Base-by-base conservation (phyloP, 805 yeast species). In the Nematodospora valgi region DNA sequence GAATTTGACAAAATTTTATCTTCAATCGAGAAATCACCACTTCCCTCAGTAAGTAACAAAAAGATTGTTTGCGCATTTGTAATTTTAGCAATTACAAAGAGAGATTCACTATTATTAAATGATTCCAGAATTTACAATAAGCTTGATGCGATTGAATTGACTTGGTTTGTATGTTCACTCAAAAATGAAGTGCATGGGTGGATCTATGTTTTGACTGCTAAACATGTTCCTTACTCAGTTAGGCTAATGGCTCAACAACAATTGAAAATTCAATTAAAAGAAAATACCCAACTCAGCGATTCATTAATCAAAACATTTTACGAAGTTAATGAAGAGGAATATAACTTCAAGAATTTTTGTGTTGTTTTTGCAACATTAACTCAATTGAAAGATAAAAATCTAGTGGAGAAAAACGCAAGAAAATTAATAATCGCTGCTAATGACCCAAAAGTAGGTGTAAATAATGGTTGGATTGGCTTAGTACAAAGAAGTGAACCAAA, bases 401-500 rank as follows among this genome's bases (percentile, higher is more conserved):
- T 46, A 13, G 51, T 46, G 2, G 35, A 40, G 15, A 30, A 32
- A 14, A 42, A 47, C 39, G 50, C 61, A 27, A 29, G 34, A 12
- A 41, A 46, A 20, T 45, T 64, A 16, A 37, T 62, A 23, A 46
- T 59, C 7, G 45, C 54, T 5, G 56, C 70, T 2, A 58, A 60
- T 44, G 56, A 56, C 35, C 23, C 44, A 7, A 34, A 32, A 5
- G 43, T 62, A 44, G 57, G 29, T 38, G 56, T 43, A 60, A 66
- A 52, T 60, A 58, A 73, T 40, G 80, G 82, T 2, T 91, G 98
- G 98, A 82, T 87, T 22, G 84, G 84, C 0, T 58, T 87, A 27
- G 79, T 79, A 23, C 74, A 81, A 47, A 64, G 74, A 30, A 72
- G 83, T 6, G 51, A 59, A 2, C 48, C 72, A 20, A 38, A 36